A percentile compares a stretch with the other conserved stretches of the same genome.
phyloP scores from a whole-genome alignment of 2,329 filamentous ascomycete species.

The Claviceps digitariae region DNA sequence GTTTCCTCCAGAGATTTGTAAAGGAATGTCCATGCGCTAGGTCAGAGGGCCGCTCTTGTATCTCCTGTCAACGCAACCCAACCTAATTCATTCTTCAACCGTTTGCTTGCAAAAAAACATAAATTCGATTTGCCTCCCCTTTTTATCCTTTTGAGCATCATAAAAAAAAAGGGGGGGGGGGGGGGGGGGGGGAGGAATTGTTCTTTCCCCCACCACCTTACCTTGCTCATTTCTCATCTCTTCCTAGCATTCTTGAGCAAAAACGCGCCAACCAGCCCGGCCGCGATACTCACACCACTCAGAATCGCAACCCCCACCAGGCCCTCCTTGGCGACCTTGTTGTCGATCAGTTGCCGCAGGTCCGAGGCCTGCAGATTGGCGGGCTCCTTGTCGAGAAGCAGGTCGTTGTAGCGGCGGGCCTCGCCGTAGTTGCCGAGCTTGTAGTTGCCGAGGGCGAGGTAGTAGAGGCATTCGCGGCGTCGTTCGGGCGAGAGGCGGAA shows the following conservation, averaged over 20 bases:
- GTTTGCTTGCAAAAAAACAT: too few relatives aligned
- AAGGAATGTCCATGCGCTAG: too few relatives aligned
- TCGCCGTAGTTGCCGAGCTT: constrained; percentile 97
- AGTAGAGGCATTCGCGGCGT: constrained; percentile 94
- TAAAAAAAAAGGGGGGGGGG: too few relatives aligned
- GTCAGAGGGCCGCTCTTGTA: too few relatives aligned
- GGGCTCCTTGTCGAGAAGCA: constrained; percentile 80
- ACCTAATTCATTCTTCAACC: too few relatives aligned
- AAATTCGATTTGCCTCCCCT: too few relatives aligned
- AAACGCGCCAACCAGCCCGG: constrained; percentile 83
- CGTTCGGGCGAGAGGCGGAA: constrained; percentile 89
- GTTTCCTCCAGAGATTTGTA: too few relatives aligned
- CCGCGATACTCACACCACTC: constrained; percentile 81
- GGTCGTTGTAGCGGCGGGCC: constrained; percentile 85
- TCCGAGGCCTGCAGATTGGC: constrained; percentile 83
- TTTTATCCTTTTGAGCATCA: too few relatives aligned
- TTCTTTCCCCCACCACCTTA: too few relatives aligned
- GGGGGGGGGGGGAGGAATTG: too few relatives aligned
- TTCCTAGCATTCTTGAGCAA: constrained; percentile 63
- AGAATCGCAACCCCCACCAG: constrained; percentile 90
- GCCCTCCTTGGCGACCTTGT: constrained; percentile 90
- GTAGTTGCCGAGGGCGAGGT: constrained; percentile 93
- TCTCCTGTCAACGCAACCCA: too few relatives aligned
- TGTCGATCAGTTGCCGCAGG: constrained; percentile 77
- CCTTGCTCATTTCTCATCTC: constrained; percentile 23